These are phyloP conservation scores for Spergularia bocconei DNA, from an alignment of 148 eudicot species.

Conservation along the genomic window DNA sequence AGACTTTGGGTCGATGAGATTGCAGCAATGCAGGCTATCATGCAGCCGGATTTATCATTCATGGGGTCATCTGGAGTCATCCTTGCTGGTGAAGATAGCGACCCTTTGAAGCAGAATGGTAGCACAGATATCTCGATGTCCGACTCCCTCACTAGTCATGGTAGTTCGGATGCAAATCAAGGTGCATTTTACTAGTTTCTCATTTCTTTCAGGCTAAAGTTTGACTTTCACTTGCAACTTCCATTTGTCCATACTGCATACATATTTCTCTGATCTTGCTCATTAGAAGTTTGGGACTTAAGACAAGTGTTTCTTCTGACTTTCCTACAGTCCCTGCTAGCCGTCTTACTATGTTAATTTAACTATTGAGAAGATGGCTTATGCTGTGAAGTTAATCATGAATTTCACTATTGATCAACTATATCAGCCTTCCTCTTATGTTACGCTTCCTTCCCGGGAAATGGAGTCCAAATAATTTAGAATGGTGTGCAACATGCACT, in stretches of 20 bases:
- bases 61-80: conserved; percentile 57
- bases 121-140: conserved; percentile 42
- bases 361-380: background rate
- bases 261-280: background rate
- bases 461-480: too few relatives aligned
- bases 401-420: background rate
- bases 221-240: background rate
- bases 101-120: conserved; percentile 36
- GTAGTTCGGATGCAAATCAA: conserved; percentile 43
- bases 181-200: conserved; percentile 30
- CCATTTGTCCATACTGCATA: background rate
- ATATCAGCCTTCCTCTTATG: background rate
- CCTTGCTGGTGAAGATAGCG: conserved; percentile 54
- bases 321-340: background rate
- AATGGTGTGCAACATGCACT: too few relatives aligned
- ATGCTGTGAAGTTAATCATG: background rate
- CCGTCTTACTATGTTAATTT: background rate
- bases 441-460: background rate
- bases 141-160: conserved; percentile 50
- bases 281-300: background rate
- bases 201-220: background rate
- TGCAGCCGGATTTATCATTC: conserved; percentile 52
- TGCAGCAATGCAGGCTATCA: conserved; percentile 77
- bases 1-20: conserved; percentile 79
- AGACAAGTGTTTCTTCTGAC: background rate